Evolutionary conservation across 805 yeast species (phyloP).

Genomic region (Metschnikowia aberdeeniae): DNA sequence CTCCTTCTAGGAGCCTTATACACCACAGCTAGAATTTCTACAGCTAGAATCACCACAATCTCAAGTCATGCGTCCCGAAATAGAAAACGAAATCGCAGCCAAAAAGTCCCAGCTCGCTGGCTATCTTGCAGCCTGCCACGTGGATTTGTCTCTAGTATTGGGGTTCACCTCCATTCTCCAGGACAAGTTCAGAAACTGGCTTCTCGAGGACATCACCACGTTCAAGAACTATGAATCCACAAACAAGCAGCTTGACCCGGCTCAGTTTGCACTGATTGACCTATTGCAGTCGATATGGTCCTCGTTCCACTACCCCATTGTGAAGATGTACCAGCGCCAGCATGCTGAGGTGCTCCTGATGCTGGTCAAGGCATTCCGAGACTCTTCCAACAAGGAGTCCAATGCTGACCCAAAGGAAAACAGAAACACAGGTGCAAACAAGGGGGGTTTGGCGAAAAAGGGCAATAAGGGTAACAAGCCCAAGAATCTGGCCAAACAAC

Average conservation of each 20-base stretch:
- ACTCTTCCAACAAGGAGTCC: conserved; percentile 3
- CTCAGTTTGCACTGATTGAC: conserved; percentile 35
- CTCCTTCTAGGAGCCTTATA: neutral
- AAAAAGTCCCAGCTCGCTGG: conserved; percentile 28
- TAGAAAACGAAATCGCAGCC: conserved; percentile 8
- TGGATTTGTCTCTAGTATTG: conserved; percentile 42
- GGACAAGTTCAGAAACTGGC: conserved; percentile 42
- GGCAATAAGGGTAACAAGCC: conserved; percentile 8
- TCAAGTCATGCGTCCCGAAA: conserved; percentile 5
- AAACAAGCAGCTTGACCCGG: conserved; percentile 10
- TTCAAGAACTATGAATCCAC: conserved; percentile 18
- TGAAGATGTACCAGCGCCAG: conserved; percentile 49
- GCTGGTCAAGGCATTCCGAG: conserved; percentile 16
- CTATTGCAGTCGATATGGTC: conserved; percentile 51
- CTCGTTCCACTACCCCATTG: conserved; percentile 60
- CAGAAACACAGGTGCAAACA: conserved; percentile 7
- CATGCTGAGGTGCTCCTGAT: conserved; percentile 26
- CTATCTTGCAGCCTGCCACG: conserved; percentile 17
- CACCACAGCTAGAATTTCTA: neutral
- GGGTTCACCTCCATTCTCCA: conserved; percentile 50
- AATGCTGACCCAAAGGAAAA: neutral
- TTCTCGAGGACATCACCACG: conserved; percentile 32
- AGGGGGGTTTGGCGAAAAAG: neutral
- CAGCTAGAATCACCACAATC: no score
- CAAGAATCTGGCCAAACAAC: conserved; percentile 7